Percentiles rank a stretch among this genome's conserved stretches.
Conservation (phyloP, 345 rosid genomes). For the Gynandropsis gynandra region DNA sequence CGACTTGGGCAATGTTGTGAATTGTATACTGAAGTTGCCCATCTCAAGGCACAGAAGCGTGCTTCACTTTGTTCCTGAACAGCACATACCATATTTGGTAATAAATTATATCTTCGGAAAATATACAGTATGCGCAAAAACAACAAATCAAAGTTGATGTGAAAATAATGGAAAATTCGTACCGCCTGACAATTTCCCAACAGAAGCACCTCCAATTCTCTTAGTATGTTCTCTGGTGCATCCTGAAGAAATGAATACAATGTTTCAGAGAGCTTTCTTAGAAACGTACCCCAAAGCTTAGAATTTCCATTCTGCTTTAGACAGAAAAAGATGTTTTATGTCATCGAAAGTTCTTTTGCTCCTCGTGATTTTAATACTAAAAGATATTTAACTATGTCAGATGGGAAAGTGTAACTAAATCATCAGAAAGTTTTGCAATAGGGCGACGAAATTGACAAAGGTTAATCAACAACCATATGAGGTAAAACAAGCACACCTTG, state of each 20-base stretch:
- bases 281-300: no score
- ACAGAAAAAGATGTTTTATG: no score
- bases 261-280: constrained; percentile 1
- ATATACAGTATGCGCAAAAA: constrained; percentile 4
- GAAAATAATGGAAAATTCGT: constrained; percentile 15
- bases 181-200: constrained; percentile 70
- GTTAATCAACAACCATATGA: constrained; percentile 2
- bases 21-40: constrained; percentile 78
- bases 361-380: no score
- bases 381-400: no score
- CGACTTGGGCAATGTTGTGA: constrained; percentile 90
- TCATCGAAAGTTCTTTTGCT: no score
- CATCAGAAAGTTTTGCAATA: constrained; percentile 10
- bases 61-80: constrained; percentile 88
- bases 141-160: neutral
- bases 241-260: constrained; percentile 36
- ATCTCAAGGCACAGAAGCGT: constrained; percentile 85
- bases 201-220: constrained; percentile 68
- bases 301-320: no score
- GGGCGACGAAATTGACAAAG: constrained; percentile 4
- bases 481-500: constrained; percentile 42
- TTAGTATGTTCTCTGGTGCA: constrained; percentile 51
- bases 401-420: neutral
- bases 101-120: constrained; percentile 1
- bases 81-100: constrained; percentile 17